Evolutionary conservation across 208 protist genomes (phyloP), one percentile per base, ranked within the genome.

Genomic region (Acanthamoeba triangularis): DNA sequence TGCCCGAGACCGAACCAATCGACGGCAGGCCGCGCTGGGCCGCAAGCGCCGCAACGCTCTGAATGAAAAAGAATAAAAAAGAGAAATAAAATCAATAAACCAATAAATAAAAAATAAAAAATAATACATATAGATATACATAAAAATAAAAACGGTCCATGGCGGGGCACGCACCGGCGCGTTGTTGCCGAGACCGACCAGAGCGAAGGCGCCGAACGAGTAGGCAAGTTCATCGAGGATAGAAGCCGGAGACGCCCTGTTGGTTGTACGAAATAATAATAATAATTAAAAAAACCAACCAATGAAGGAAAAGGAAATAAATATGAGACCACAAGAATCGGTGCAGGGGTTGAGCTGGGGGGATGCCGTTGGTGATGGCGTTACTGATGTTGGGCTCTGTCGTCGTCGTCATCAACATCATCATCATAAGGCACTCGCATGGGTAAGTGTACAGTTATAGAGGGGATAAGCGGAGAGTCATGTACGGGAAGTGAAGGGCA

Each of bases 401-500:
- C 49, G 13, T 10, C 49, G 49, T 52, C 49, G 49, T 54, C 13
- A 54, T 61, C 20, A 61, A 61, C 54, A 61, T 2, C 54, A 61
- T 61, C 20, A 41, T 4, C 37, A 41, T 41, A 1, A 23, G 54
- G 2, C 20, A 23, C 54, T 61, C 54, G 54, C 16, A n/a, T 65
- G 59, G 3, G 18, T 28, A 18, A 10, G 18, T 63, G 18, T 65
- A n/a, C 59, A n/a, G 59, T 11, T 30, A 16, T 1, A n/a, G 59
- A 7, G 59, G 59, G 59, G 37, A 41, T 41, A 28, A 30, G 69
- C 30, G 65, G 65, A n/a, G 0, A 78, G 37, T 13, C 30, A 78
- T 6, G 65, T 78, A 78, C 69, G 33, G 5, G n/a, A 35, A 41
- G 69, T 78, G 69, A 78, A 78, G n/a, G 69, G 69, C 69, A 78